Percentiles rank a stretch among this genome's conserved stretches.
Evolutionary conservation across 192 early-diverging fungal species (phyloP).

Genomic region (Coemansia sp.): DNA sequence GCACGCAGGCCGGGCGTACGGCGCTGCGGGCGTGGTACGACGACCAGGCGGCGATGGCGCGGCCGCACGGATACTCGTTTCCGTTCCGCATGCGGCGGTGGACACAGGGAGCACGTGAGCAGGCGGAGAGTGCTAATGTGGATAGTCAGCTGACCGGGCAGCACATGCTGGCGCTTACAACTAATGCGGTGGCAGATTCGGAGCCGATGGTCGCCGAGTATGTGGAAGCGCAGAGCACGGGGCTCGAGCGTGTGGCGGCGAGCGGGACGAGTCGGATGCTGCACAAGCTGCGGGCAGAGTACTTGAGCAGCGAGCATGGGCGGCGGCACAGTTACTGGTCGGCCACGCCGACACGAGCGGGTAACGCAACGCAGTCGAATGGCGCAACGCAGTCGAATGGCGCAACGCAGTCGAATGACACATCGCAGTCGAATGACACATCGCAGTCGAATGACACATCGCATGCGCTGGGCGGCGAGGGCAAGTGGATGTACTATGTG

Average conservation of each 20-base stretch:
- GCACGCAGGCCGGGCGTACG: constrained; percentile 30
- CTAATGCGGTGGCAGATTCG: constrained; percentile 2
- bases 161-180: constrained; percentile 20
- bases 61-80: constrained; percentile 39
- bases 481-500: constrained; percentile 47
- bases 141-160: constrained; percentile 6
- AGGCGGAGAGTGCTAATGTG: not conserved
- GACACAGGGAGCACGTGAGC: constrained; percentile 2
- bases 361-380: constrained; percentile 14
- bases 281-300: constrained; percentile 26
- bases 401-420: not conserved
- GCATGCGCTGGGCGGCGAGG: not conserved
- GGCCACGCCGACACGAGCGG: not conserved
- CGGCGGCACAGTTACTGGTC: not conserved
- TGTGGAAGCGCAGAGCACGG: not conserved
- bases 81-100: constrained; percentile 42
- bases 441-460: not conserved
- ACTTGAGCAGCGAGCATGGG: constrained; percentile 36
- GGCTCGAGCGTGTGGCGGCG: not conserved
- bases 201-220: not conserved
- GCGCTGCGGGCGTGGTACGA: constrained; percentile 49
- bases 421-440: constrained; percentile 18
- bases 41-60: constrained; percentile 39
- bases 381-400: not conserved
- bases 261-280: constrained; percentile 29